Evolutionary conservation across 352 stramenopile species (phyloP).

Genomic region (Phytophthora lateralis): DNA sequence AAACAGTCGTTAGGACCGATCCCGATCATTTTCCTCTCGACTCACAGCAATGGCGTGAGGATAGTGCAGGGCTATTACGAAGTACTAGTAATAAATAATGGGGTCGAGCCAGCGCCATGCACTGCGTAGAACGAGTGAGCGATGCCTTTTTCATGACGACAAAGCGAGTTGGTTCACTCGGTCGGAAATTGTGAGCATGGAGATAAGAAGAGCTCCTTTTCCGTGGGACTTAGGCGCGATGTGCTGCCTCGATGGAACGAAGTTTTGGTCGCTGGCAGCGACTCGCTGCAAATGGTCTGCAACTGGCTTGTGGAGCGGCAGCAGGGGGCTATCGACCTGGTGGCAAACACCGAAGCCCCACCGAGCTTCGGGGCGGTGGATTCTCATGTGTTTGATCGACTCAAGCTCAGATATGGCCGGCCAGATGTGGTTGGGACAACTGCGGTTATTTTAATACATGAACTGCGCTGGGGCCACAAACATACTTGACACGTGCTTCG

Average conservation of each 20-base stretch:
- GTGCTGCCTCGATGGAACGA: conserved; percentile 1
- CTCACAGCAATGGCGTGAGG: background rate
- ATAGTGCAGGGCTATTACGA: background rate
- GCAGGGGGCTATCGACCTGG: background rate
- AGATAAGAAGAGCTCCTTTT: background rate
- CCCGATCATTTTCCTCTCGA: conserved; percentile 3
- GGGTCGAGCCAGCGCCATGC: background rate
- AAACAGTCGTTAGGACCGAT: background rate
- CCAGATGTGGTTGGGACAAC: background rate
- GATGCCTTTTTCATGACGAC: background rate
- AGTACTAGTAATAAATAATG: background rate
- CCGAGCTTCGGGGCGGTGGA: background rate
- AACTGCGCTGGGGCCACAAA: background rate
- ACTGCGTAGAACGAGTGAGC: background rate
- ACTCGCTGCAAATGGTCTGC: background rate
- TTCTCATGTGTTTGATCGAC: background rate
- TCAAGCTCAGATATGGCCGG: background rate
- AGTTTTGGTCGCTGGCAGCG: background rate
- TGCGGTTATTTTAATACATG: background rate
- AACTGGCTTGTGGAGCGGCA: conserved; percentile 1
- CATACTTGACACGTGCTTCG: no score
- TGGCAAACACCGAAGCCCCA: background rate
- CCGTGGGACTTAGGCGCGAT: background rate
- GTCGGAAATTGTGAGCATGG: conserved; percentile 1
- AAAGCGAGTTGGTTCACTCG: conserved; percentile 4